Percentiles rank a stretch among this genome's conserved stretches.
Evolutionary conservation across 805 yeast species (phyloP).

Genomic region (Tetrapisispora pingtungensis): DNA sequence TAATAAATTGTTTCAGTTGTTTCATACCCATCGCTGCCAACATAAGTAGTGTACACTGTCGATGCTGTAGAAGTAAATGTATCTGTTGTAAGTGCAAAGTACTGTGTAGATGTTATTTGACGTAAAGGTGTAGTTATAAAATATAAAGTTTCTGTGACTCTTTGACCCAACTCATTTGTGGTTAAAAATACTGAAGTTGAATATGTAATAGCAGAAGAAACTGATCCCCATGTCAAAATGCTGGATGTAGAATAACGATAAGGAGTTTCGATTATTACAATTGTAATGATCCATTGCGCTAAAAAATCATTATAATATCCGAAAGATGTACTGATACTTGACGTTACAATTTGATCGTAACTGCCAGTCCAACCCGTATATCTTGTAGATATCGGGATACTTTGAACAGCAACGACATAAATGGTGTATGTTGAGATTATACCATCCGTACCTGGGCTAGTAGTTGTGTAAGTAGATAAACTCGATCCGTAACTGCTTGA

Average conservation of each 20-base stretch:
- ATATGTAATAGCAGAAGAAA: background rate
- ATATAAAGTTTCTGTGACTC: background rate
- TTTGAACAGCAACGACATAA: background rate
- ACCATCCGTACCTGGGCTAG: background rate
- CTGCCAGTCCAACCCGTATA: background rate
- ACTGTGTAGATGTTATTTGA: background rate
- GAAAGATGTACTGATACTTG: background rate
- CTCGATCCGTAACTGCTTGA: background rate
- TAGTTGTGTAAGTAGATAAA: background rate
- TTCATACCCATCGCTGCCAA: background rate
- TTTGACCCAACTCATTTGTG: background rate
- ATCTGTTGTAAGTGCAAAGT: background rate
- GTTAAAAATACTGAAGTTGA: background rate
- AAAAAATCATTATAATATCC: background rate
- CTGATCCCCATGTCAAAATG: background rate
- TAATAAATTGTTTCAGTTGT: constrained; percentile 2
- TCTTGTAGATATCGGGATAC: background rate
- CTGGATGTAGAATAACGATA: background rate
- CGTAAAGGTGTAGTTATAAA: background rate
- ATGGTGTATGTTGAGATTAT: background rate
- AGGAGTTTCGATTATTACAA: background rate
- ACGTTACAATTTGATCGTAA: background rate
- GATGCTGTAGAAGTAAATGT: background rate
- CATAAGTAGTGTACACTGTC: too few species aligned
- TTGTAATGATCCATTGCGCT: background rate